Evolutionary conservation across 805 yeast species (phyloP).

Genomic region (Maudiozyma barnettii): DNA sequence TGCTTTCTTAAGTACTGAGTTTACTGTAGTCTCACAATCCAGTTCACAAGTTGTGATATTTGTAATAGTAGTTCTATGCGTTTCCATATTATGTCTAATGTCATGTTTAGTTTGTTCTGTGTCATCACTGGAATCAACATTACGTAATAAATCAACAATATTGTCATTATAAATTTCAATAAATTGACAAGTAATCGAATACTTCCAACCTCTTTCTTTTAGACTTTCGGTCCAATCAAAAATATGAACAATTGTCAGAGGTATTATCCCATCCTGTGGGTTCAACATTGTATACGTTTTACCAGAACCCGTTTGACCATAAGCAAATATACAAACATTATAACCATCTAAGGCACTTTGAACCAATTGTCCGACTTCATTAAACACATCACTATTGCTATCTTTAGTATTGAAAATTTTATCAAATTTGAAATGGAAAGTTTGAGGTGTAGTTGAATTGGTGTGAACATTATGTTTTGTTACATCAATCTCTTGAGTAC

Average conservation of each 20-base stretch:
- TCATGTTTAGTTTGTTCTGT: slow-evolving; percentile 40
- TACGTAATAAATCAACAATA: slow-evolving; percentile 55
- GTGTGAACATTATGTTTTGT: slow-evolving; percentile 6
- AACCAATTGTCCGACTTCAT: slow-evolving; percentile 75
- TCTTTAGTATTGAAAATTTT: slow-evolving; percentile 52
- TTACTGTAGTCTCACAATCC: slow-evolving; percentile 40
- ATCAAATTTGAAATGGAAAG: slow-evolving; percentile 54
- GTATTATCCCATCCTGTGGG: slow-evolving; percentile 67
- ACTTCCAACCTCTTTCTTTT: slow-evolving; percentile 52
- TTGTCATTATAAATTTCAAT: slow-evolving; percentile 84
- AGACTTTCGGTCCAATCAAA: slow-evolving; percentile 46
- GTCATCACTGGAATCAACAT: slow-evolving; percentile 7
- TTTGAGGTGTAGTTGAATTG: slow-evolving; percentile 2
- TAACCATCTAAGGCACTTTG: slow-evolving; percentile 83
- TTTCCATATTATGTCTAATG: slow-evolving; percentile 56
- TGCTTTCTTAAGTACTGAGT: slow-evolving; percentile 43
- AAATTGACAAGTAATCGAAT: slow-evolving; percentile 59
- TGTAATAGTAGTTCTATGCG: slow-evolving; percentile 48
- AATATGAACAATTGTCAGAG: slow-evolving; percentile 62
- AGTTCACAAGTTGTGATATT: slow-evolving; percentile 47
- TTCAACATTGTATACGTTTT: slow-evolving; percentile 86
- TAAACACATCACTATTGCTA: slow-evolving; percentile 58
- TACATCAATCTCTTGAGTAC: slow-evolving; percentile 20
- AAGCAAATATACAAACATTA: slow-evolving; percentile 89
- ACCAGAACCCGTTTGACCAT: slow-evolving; percentile 96